Conservation (phyloP, 257 asterid genomes). For the Lithospermum erythrorhizon region DNA sequence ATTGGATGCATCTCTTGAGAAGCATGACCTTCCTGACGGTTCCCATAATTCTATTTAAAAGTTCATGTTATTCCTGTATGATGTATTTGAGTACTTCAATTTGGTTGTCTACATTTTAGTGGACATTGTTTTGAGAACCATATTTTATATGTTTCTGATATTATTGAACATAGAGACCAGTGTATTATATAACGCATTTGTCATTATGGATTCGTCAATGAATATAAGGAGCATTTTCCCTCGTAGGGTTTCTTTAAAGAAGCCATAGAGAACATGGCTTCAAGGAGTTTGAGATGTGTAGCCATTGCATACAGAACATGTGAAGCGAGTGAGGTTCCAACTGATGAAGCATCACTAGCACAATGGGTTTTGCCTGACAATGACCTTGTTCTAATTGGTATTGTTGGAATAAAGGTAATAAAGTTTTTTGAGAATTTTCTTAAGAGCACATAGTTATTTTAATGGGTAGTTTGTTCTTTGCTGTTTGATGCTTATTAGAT, state of each 20-base stretch:
- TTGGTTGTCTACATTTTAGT: too few species aligned
- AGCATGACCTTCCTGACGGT: too few species aligned
- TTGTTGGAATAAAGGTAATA: constrained; percentile 84
- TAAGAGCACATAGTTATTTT: too few species aligned
- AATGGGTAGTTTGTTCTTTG: too few species aligned
- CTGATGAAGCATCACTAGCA: constrained; percentile 53
- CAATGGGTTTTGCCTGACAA: constrained; percentile 80
- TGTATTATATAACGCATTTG: neutral
- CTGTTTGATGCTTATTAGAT: too few species aligned
- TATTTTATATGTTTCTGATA: neutral
- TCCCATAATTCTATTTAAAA: too few species aligned
- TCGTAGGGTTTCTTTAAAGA: constrained; percentile 56
- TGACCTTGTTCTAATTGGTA: constrained; percentile 62
- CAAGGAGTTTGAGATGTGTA: constrained; percentile 86
- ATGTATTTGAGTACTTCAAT: too few species aligned
- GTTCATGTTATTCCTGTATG: too few species aligned
- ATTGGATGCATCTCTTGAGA: neutral
- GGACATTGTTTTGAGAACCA: neutral
- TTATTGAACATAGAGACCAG: neutral
- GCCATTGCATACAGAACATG: constrained; percentile 73
- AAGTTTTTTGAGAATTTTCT: neutral
- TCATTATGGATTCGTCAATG: neutral
- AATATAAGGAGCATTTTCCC: constrained; percentile 11
- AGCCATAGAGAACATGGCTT: constrained; percentile 77
- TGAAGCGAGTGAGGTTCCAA: constrained; percentile 50